Evolutionary conservation across 2,329 filamentous ascomycete species (phyloP).

Genomic region (Sclerotinia borealis): DNA sequence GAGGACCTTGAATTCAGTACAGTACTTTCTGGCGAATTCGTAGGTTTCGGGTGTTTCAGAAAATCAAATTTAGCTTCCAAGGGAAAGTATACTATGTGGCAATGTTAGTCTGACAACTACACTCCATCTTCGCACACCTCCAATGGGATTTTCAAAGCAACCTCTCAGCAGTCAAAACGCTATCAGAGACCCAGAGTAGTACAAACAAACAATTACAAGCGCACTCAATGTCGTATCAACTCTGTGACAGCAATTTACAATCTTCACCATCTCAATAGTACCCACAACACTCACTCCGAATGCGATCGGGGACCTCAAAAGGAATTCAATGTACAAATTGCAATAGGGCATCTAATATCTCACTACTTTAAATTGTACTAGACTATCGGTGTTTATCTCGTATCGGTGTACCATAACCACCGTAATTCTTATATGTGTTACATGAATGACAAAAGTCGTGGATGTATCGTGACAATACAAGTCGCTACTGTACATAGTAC

Average conservation of each 20-base stretch:
- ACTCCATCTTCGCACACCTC: not conserved
- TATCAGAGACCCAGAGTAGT: too few species aligned
- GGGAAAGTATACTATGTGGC: not conserved
- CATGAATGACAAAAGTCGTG: not conserved
- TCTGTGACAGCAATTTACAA: not conserved
- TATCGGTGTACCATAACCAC: not conserved
- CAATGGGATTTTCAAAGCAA: not conserved
- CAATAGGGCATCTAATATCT: not conserved
- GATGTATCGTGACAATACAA: not conserved
- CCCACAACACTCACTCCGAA: not conserved
- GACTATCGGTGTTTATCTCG: not conserved
- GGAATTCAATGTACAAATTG: not conserved
- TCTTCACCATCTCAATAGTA: not conserved
- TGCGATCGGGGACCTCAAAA: fast-evolving
- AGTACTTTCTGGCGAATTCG: too few species aligned
- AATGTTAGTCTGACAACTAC: not conserved
- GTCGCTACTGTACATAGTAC: too few species aligned
- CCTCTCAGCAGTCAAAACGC: not conserved
- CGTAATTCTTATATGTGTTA: not conserved
- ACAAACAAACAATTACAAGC: not conserved
- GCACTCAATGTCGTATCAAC: too few species aligned
- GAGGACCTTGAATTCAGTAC: not conserved
- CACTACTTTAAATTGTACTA: not conserved
- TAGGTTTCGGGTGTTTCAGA: not conserved
- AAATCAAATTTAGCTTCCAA: not conserved